These are phyloP conservation scores for Blastobotrys buckinghamii DNA, from an alignment of 1,139 yeast genomes.

Conservation along the genomic window DNA sequence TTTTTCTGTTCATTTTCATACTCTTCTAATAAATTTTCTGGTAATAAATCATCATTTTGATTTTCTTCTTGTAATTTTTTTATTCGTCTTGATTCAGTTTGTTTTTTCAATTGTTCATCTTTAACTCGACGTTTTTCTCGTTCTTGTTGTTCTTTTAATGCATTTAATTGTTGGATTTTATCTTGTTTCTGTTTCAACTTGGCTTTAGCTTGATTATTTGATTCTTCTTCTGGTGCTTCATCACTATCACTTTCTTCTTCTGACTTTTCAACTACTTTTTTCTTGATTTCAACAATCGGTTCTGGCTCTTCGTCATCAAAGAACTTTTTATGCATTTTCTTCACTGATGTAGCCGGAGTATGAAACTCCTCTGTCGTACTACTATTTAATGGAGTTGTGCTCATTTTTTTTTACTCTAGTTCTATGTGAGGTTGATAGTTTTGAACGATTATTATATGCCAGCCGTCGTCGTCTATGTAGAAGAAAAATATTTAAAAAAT, in stretches of 20 bases:
- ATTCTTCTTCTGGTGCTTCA: conserved; percentile 26
- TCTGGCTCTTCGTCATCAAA: conserved; percentile 4
- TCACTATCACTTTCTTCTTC: conserved; percentile 17
- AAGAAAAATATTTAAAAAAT: too few species aligned
- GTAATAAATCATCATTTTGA: conserved; percentile 6
- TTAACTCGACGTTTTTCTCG: conserved; percentile 18
- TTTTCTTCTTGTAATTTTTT: conserved; percentile 3
- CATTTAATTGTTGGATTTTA: conserved; percentile 9
- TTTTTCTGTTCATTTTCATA: conserved; percentile 11
- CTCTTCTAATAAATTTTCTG: conserved; percentile 15
- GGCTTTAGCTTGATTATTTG: conserved; percentile 15
- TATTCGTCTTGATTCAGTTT: conserved; percentile 13
- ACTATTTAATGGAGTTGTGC: not conserved
- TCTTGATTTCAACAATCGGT: not conserved
- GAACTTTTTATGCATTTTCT: conserved; percentile 3
- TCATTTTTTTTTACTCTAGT: too few species aligned
- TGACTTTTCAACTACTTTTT: not conserved
- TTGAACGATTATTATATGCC: too few species aligned
- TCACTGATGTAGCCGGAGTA: conserved; percentile 1
- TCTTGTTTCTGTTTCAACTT: not conserved
- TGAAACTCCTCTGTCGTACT: not conserved
- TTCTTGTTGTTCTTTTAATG: conserved; percentile 12
- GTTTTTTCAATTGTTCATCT: conserved; percentile 18
- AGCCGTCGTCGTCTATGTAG: too few species aligned
- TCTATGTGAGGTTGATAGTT: too few species aligned